Evolutionary conservation across 345 rosid genomes (phyloP), one percentile per base, ranked within the genome.

Genomic region (Murraya koenigii): DNA sequence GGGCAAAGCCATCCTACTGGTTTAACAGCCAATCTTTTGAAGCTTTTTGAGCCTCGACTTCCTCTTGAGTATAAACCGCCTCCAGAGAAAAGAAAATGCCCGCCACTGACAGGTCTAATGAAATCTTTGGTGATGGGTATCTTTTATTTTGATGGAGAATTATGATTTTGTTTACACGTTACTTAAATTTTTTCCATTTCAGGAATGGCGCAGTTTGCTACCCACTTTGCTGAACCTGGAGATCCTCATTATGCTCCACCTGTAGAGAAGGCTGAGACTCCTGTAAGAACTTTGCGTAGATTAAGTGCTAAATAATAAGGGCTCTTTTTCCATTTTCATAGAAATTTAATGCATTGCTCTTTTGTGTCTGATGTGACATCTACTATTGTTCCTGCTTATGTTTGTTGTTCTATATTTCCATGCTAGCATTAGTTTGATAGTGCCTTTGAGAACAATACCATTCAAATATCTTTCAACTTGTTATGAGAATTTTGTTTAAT

Each of bases 1-100:
- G 98, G 98, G 76, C 97, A 92, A 82, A 94, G 95, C 78, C 99
- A 96, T 64, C 99, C 98, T 1, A 96, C 98, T 39, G 99, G 98
- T 66, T 85, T 96, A 80, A 96, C 99, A 39, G 76, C 89, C 8
- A 94, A 87, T 63, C 94, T 94, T 41, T 78, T 96, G 92, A 96
- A 96, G 85, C 94, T 96, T 19, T 94, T 96, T 82, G 98, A 96
- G 87, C 91, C 99, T 74, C 90, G 97, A 60, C 90, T 90, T 62
- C 99, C 99, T 0, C 84, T 96, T 75, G 98, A 94, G 66, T 96
- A 75, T 84, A 91, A 84, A 81, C 95, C 97, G 0, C 97, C 97
- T 26, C 98, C 94, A 0, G 98, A 92, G 93, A 94, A 91, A 85
- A 85, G 97, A 82, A 96, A 92, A 91, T 91, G 93, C 81, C 97